Evolutionary conservation across 192 early-diverging fungal species (phyloP).

Genomic region (Rhizophlyctis rosea): DNA sequence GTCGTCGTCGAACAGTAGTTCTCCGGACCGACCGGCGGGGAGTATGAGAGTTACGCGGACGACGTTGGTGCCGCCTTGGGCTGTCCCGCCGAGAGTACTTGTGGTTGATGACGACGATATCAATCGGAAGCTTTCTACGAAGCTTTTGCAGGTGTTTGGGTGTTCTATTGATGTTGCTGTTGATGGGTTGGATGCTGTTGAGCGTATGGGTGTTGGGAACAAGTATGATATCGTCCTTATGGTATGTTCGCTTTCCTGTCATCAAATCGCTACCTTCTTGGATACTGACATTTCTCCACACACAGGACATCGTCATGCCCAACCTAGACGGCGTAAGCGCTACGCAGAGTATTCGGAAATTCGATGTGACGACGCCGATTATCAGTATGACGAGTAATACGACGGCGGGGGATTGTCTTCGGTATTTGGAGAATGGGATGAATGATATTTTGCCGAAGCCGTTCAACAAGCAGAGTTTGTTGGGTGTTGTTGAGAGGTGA

Average conservation of each 20-base stretch:
- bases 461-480: slow-evolving; percentile 42
- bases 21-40: slow-evolving; percentile 11
- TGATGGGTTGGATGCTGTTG: slow-evolving; percentile 67
- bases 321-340: slow-evolving; percentile 68
- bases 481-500: slow-evolving; percentile 23
- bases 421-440: slow-evolving; percentile 69
- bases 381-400: slow-evolving; percentile 76
- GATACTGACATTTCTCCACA: neutral
- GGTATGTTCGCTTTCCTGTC: slow-evolving; percentile 17
- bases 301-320: slow-evolving; percentile 67
- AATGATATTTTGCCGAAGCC: slow-evolving; percentile 73
- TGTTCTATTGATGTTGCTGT: slow-evolving; percentile 66
- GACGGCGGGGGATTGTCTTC: slow-evolving; percentile 60
- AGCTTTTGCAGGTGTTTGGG: slow-evolving; percentile 62
- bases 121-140: slow-evolving; percentile 37
- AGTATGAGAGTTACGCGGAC: slow-evolving; percentile 26
- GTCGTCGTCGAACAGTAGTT: neutral
- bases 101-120: slow-evolving; percentile 69
- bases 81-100: slow-evolving; percentile 37
- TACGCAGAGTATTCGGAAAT: slow-evolving; percentile 67
- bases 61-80: slow-evolving; percentile 23
- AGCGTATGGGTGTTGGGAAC: slow-evolving; percentile 49
- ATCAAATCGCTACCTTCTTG: slow-evolving; percentile 1
- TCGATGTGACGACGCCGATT: slow-evolving; percentile 67
- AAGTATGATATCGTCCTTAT: slow-evolving; percentile 77